Evolutionary conservation across 176 grass and related monocot species (phyloP).

Genomic region (Ananas comosus): DNA sequence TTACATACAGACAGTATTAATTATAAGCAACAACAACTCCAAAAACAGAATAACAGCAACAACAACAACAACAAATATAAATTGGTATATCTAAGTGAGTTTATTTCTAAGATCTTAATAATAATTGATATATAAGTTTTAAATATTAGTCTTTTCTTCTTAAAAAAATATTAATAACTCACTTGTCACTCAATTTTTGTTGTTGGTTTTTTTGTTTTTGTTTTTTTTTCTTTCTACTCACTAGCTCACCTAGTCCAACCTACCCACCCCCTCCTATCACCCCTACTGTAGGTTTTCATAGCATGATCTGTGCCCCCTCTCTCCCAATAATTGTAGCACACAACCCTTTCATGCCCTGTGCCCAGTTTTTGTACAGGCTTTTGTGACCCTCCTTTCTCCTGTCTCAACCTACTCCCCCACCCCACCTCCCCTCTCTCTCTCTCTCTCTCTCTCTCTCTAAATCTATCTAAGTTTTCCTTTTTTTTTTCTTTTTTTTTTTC

Average conservation of each 20-base stretch:
- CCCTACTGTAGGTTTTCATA: background rate
- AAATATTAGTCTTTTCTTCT: too few relatives aligned
- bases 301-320: background rate
- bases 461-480: background rate
- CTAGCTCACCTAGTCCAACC: background rate
- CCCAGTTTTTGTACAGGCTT: background rate
- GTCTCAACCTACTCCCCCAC: constrained; percentile 13
- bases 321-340: constrained; percentile 1
- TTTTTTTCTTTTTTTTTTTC: constrained; percentile 2
- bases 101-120: too few relatives aligned
- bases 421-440: background rate
- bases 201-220: background rate
- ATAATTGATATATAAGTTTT: too few relatives aligned
- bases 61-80: too few relatives aligned
- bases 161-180: background rate
- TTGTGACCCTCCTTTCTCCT: background rate
- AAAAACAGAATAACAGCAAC: too few relatives aligned
- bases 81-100: too few relatives aligned
- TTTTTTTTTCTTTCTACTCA: too few relatives aligned
- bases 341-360: background rate
- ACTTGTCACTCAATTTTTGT: background rate
- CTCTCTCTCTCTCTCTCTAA: background rate
- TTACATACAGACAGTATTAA: too few relatives aligned
- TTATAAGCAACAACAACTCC: too few relatives aligned
- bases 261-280: constrained; percentile 14